Evolutionary conservation across 2,329 filamentous ascomycete species (phyloP).

Genomic region (Chaetomium olivaceum): DNA sequence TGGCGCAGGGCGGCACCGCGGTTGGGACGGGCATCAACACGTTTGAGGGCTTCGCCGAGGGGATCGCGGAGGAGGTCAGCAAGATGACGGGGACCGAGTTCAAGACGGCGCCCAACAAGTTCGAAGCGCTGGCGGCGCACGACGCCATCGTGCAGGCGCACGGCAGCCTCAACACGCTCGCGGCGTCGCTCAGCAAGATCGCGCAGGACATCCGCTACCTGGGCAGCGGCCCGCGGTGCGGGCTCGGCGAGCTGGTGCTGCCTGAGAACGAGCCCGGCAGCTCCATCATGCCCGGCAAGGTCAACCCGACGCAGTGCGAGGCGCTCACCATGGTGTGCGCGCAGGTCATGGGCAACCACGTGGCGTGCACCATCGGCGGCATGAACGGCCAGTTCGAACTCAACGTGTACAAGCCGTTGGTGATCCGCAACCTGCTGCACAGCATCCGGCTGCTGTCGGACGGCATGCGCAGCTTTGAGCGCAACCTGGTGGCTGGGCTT

Average conservation of each 20-base stretch:
- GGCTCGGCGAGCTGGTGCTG: conserved; percentile 87
- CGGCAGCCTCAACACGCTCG: conserved; percentile 90
- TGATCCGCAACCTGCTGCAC: conserved; percentile 94
- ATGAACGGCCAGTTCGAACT: conserved; percentile 99
- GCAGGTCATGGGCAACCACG: conserved; percentile 97
- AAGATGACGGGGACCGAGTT: conserved; percentile 93
- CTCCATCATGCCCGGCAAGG: conserved; percentile 99
- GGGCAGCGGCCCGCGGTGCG: conserved; percentile 91
- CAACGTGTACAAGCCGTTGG: conserved; percentile 97
- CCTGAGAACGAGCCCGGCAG: conserved; percentile 98
- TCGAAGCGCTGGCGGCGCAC: conserved; percentile 93
- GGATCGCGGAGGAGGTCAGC: conserved; percentile 84
- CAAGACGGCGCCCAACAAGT: conserved; percentile 97
- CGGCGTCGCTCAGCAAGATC: conserved; percentile 92
- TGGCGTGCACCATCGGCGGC: conserved; percentile 87
- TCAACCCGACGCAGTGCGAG: conserved; percentile 98
- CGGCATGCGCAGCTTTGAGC: conserved; percentile 92
- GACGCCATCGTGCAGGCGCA: conserved; percentile 94
- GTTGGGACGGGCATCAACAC: conserved; percentile 98
- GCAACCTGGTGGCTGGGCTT: conserved; percentile 84
- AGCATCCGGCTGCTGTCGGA: conserved; percentile 85
- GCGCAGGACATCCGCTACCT: conserved; percentile 98
- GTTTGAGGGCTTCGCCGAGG: conserved; percentile 92
- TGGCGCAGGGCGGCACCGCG: conserved; percentile 94
- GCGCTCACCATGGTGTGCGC: conserved; percentile 96